These are phyloP conservation scores for Diplodia intermedia DNA, from an alignment of 2,329 filamentous ascomycete species.

Conservation along the genomic window DNA sequence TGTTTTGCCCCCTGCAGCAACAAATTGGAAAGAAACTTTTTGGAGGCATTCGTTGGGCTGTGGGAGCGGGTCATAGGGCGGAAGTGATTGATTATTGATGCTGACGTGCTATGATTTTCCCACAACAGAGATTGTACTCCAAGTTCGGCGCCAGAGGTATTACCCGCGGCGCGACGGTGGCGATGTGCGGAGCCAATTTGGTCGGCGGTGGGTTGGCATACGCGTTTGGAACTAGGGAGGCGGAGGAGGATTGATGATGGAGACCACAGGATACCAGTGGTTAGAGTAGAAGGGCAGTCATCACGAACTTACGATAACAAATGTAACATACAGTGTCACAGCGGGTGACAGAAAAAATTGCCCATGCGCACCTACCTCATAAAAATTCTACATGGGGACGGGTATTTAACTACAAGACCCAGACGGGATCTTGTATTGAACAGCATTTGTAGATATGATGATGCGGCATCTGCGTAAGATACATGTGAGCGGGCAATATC, in stretches of 20 bases:
- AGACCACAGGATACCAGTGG: not conserved
- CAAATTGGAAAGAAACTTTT: too few relatives aligned
- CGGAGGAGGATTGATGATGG: slow-evolving; percentile 36
- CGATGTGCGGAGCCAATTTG: slow-evolving; percentile 59
- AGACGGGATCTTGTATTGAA: too few relatives aligned
- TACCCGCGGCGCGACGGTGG: slow-evolving; percentile 60
- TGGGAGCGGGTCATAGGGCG: not conserved
- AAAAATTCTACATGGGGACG: too few relatives aligned
- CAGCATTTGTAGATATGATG: too few relatives aligned
- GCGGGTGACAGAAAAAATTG: too few relatives aligned
- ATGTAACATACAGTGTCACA: slow-evolving; percentile 1
- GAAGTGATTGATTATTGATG: not conserved
- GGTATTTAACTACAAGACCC: too few relatives aligned
- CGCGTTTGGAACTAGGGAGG: slow-evolving; percentile 55
- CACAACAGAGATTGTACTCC: slow-evolving; percentile 49
- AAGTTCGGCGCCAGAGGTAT: slow-evolving; percentile 60
- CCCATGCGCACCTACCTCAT: too few relatives aligned
- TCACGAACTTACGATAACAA: slow-evolving; percentile 1
- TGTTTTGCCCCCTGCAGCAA: not conserved
- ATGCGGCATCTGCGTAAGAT: too few relatives aligned
- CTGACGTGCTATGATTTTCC: not conserved
- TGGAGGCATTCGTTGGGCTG: not conserved
- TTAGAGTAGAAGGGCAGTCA: not conserved
- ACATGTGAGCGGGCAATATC: too few relatives aligned
- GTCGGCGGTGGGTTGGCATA: slow-evolving; percentile 61